A percentile compares a stretch with the other conserved stretches of the same genome.
These are phyloP conservation scores for Pholiota molesta DNA, from an alignment of 768 basidiomycete genomes.

Conservation along the genomic window DNA sequence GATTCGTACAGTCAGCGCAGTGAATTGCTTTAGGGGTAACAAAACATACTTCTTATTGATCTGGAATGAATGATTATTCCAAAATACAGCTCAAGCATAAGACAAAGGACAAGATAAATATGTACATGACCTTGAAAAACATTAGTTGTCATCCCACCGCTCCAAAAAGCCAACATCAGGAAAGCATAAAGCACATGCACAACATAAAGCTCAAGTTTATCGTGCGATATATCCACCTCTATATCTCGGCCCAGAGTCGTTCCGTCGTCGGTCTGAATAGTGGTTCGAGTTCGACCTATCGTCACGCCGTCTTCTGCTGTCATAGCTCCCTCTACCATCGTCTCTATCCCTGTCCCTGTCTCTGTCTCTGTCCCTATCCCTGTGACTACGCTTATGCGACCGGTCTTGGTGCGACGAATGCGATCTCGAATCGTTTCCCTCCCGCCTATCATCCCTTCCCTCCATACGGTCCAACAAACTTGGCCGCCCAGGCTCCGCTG, in stretches of 20 bases:
- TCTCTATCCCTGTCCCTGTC: slow-evolving; percentile 24
- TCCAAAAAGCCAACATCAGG: too few relatives aligned
- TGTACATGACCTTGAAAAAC: background rate
- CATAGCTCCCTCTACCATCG: slow-evolving; percentile 2
- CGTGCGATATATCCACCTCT: slow-evolving; percentile 44
- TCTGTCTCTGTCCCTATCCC: slow-evolving; percentile 9
- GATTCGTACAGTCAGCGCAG: background rate
- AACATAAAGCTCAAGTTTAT: background rate
- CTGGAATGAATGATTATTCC: too few relatives aligned
- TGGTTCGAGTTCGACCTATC: slow-evolving; percentile 12
- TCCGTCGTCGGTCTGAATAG: slow-evolving; percentile 12
- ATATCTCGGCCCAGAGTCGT: slow-evolving; percentile 48
- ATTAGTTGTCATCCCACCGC: too few relatives aligned
- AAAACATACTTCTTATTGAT: slow-evolving; percentile 89
- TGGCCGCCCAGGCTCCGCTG: slow-evolving; percentile 20
- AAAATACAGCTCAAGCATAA: too few relatives aligned
- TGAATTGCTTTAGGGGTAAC: background rate
- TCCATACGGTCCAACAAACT: slow-evolving; percentile 40
- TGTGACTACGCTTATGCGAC: background rate
- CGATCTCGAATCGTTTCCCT: slow-evolving; percentile 10
- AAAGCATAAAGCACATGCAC: too few relatives aligned
- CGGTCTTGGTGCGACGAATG: background rate
- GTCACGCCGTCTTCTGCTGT: slow-evolving; percentile 12
- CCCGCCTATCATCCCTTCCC: slow-evolving; percentile 15
- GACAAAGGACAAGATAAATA: background rate